Conservation (phyloP, 768 basidiomycete species). For the Lactarius sanguifluus region DNA sequence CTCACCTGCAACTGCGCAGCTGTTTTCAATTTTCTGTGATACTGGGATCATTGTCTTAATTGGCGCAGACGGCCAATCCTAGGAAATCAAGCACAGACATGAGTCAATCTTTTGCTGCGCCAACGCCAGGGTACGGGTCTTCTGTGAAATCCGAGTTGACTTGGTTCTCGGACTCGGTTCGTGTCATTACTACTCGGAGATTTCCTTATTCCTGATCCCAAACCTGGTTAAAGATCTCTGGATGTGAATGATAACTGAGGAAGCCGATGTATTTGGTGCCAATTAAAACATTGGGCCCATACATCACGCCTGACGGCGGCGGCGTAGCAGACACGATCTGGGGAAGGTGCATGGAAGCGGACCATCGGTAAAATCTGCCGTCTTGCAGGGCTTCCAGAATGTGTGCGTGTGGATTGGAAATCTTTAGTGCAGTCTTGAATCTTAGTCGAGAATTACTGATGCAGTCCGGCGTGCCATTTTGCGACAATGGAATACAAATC, state of each 20-base stretch:
- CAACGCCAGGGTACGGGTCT: neutral
- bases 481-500: conserved; percentile 8
- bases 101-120: conserved; percentile 19
- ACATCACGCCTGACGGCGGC: neutral
- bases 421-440: neutral
- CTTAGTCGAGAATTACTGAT: neutral
- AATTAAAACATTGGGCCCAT: neutral
- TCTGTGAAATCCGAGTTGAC: conserved; percentile 10
- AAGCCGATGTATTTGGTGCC: neutral
- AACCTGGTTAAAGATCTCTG: neutral
- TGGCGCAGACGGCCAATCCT: conserved; percentile 15
- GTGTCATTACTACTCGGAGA: neutral
- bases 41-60: neutral
- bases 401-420: neutral
- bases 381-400: conserved; percentile 7
- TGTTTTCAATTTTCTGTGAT: conserved; percentile 15
- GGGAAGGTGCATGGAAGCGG: neutral
- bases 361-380: neutral
- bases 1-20: conserved; percentile 24
- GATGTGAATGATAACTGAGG: neutral
- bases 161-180: neutral
- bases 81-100: conserved; percentile 14
- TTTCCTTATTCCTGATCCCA: neutral
- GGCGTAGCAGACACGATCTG: conserved; percentile 6
- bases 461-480: neutral